Evolutionary conservation across 345 rosid genomes (phyloP).

Genomic region (Clarkia xantiana): DNA sequence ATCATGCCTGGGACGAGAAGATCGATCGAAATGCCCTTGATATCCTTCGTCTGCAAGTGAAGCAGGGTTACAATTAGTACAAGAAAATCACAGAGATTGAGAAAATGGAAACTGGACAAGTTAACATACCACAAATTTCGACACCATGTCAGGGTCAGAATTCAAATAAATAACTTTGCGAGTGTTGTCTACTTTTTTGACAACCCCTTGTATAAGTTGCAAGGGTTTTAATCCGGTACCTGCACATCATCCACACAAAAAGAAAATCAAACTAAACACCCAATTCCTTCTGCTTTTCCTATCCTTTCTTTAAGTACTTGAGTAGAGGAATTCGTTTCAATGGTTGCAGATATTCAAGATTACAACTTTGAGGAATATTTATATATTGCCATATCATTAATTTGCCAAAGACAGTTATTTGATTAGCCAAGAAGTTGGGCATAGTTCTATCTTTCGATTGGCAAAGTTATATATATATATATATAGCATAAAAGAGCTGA

Average conservation of each 20-base stretch:
- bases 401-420: no score
- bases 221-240: slow-evolving; percentile 36
- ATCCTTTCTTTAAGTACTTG: no score
- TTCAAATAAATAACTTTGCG: slow-evolving; percentile 62
- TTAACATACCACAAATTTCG: slow-evolving; percentile 61
- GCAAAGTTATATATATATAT: neutral
- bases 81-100: neutral
- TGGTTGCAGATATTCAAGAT: no score
- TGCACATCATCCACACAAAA: slow-evolving; percentile 23
- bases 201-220: slow-evolving; percentile 68
- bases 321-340: no score
- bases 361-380: no score
- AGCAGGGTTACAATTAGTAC: slow-evolving; percentile 5
- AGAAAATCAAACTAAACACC: slow-evolving; percentile 2
- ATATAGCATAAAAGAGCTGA: neutral
- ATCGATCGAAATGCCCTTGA: slow-evolving; percentile 83
- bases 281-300: no score
- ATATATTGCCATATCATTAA: no score
- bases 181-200: slow-evolving; percentile 52
- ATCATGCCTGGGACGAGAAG: slow-evolving; percentile 92
- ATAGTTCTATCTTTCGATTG: no score
- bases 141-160: slow-evolving; percentile 50
- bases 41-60: slow-evolving; percentile 60
- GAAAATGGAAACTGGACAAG: slow-evolving; percentile 7
- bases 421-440: no score